Evolutionary conservation across 2,329 filamentous ascomycete genomes (phyloP).

Genomic region (Cladobotryum mycophilum): DNA sequence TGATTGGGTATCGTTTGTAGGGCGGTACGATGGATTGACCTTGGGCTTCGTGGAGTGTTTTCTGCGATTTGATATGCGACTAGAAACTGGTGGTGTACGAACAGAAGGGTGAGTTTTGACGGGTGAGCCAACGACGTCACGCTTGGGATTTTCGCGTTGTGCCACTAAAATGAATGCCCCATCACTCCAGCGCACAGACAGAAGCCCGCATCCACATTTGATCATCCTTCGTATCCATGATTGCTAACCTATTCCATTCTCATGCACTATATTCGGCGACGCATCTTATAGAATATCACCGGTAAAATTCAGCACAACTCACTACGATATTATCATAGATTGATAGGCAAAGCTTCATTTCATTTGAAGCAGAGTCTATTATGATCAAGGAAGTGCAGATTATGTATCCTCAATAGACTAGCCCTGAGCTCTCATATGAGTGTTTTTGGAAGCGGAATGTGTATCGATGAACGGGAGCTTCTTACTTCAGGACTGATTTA

Average conservation of each 20-base stretch:
- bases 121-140: constrained; percentile 9
- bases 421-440: not conserved
- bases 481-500: too few relatives aligned
- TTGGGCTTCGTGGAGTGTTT: too few relatives aligned
- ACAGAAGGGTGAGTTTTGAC: not conserved
- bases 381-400: not conserved
- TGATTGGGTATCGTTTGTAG: too few relatives aligned
- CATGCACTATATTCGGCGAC: too few relatives aligned
- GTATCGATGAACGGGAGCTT: not conserved
- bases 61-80: not conserved
- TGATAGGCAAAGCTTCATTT: too few relatives aligned
- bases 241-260: too few relatives aligned
- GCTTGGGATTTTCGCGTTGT: constrained; percentile 7
- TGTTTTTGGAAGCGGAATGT: not conserved
- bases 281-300: too few relatives aligned
- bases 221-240: not conserved
- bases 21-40: too few relatives aligned
- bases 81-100: not conserved
- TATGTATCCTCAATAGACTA: not conserved
- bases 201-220: not conserved
- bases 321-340: too few relatives aligned
- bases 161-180: not conserved
- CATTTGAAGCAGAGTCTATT: not conserved
- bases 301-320: too few relatives aligned
- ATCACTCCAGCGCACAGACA: not conserved